A percentile compares a stretch with the other conserved stretches of the same genome.
phyloP scores from a whole-genome alignment of 768 basidiomycete genomes.

The Tubosaeta sp. region DNA sequence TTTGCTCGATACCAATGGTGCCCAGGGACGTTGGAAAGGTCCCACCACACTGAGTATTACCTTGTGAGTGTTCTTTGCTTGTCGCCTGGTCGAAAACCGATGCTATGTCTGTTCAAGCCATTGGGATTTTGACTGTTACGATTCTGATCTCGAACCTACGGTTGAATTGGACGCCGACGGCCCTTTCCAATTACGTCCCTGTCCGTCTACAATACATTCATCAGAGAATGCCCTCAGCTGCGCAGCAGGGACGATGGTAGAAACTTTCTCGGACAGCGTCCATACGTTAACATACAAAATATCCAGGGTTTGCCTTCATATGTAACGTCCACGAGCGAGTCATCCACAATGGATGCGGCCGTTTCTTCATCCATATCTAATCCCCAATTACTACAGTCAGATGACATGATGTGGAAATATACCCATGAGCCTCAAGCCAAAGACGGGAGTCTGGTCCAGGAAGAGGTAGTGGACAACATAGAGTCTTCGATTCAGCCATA shows the following conservation, averaged over 20 bases:
- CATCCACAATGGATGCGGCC: neutral
- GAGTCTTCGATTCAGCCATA: neutral
- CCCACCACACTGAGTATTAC: conserved; percentile 17
- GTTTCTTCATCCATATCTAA: neutral
- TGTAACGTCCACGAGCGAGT: neutral
- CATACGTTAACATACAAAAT: conserved; percentile 7
- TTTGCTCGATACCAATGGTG: conserved; percentile 12
- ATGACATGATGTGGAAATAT: neutral
- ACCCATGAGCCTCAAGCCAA: neutral
- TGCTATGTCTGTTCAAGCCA: conserved; percentile 5
- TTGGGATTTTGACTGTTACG: conserved; percentile 23
- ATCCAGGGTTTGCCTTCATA: conserved; percentile 3
- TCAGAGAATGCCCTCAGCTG: neutral
- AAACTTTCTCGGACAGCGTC: neutral
- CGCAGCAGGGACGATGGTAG: conserved; percentile 11
- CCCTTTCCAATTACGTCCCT: neutral
- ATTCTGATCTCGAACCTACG: conserved; percentile 17
- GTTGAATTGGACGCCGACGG: neutral
- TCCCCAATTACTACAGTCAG: neutral
- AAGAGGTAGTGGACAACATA: neutral
- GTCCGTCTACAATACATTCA: neutral
- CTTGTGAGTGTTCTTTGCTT: conserved; percentile 14
- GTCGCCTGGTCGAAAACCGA: neutral
- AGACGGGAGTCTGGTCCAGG: neutral
- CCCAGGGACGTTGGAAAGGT: conserved; percentile 15